phyloP scores from a whole-genome alignment of 2,329 filamentous ascomycete genomes.

The Colletotrichum zoysiae region DNA sequence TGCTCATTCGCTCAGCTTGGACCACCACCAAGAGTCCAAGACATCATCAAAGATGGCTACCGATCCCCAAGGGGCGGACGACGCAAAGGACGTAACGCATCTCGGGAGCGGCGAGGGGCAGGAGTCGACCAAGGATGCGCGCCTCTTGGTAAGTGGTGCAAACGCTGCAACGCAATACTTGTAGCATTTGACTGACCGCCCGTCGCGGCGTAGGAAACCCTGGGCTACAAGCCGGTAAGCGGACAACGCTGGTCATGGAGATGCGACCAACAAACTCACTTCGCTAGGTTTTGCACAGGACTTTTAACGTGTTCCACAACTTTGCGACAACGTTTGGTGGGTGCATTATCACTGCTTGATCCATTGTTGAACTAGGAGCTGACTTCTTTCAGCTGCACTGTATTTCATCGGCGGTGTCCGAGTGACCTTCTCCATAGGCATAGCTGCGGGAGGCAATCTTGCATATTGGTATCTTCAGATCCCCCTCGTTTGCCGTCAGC shows the following conservation, averaged over 20 bases:
- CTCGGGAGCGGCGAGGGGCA: background rate
- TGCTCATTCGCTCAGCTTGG: slow-evolving; percentile 19
- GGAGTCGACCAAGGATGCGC: background rate
- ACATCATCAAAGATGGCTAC: background rate
- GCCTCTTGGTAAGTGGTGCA: slow-evolving; percentile 5
- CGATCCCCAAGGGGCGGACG: slow-evolving; percentile 3
- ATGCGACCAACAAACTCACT: background rate
- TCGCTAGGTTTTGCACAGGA: slow-evolving; percentile 65
- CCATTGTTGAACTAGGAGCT: slow-evolving; percentile 11
- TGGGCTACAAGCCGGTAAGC: slow-evolving; percentile 36
- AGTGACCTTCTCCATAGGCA: slow-evolving; percentile 72
- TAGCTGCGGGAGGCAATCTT: slow-evolving; percentile 70
- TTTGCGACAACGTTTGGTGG: slow-evolving; percentile 70
- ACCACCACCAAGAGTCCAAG: slow-evolving; percentile 5
- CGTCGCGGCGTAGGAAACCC: slow-evolving; percentile 18
- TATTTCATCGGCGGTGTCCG: slow-evolving; percentile 72
- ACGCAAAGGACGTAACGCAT: background rate
- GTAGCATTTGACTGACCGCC: background rate
- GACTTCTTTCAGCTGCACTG: slow-evolving; percentile 61
- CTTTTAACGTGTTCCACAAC: slow-evolving; percentile 69
- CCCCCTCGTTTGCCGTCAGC: background rate
- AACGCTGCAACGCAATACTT: background rate
- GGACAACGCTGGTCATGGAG: background rate
- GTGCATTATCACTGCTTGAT: slow-evolving; percentile 26
- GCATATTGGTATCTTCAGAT: slow-evolving; percentile 66